These are phyloP conservation scores for Pichia sp. DNA, from an alignment of 1,139 yeast species.

Conservation along the genomic window DNA sequence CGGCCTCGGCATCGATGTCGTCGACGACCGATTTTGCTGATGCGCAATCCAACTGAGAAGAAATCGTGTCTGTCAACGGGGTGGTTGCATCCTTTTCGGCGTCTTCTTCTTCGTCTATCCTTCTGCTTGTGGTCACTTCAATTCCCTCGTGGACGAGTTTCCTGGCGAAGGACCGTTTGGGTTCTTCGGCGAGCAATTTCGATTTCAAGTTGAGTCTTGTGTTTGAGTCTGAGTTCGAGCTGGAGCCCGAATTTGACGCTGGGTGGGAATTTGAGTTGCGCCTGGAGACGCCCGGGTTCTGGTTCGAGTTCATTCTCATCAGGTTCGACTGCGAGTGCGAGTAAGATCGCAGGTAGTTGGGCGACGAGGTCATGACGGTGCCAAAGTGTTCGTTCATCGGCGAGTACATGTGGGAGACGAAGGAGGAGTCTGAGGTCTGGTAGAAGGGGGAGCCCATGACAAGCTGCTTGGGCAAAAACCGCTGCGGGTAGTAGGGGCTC, in stretches of 20 bases:
- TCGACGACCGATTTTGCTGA: background rate
- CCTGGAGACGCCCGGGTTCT: background rate
- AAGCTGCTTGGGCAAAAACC: conserved; percentile 66
- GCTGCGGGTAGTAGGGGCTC: conserved; percentile 46
- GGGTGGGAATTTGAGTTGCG: background rate
- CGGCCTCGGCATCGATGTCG: no score
- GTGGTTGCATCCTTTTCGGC: background rate
- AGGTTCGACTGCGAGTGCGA: background rate
- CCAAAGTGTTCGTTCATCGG: background rate
- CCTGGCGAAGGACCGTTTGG: background rate
- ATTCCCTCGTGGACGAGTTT: background rate
- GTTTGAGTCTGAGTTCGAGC: background rate
- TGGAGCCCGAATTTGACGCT: background rate
- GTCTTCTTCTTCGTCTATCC: background rate
- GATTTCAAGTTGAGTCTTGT: background rate
- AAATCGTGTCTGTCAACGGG: background rate
- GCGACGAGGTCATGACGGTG: background rate
- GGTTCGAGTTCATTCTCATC: background rate
- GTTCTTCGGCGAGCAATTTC: background rate
- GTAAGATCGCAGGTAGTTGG: background rate
- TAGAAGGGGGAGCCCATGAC: conserved; percentile 65
- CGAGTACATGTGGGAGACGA: background rate
- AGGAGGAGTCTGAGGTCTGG: conserved; percentile 31
- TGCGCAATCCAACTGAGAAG: background rate
- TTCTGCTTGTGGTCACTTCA: background rate